Percentiles rank a stretch among this genome's conserved stretches.
Evolutionary conservation across 1,139 yeast species (phyloP).

Genomic region (Kodamaea sp.): DNA sequence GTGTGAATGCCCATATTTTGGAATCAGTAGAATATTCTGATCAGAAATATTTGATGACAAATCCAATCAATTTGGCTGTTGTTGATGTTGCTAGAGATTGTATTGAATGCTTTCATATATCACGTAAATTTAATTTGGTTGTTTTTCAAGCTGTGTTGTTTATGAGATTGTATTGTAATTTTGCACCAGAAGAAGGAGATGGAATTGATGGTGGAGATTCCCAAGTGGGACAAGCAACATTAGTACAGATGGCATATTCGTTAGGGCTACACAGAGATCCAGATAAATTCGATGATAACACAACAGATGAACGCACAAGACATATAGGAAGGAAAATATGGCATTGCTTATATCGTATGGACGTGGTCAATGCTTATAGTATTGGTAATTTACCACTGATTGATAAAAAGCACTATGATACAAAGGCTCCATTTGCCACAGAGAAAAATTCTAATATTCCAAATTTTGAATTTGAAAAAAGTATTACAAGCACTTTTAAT

Average conservation of each 20-base stretch:
- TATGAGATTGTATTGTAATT: constrained; percentile 42
- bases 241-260: constrained; percentile 47
- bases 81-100: constrained; percentile 30
- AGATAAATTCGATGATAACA: constrained; percentile 26
- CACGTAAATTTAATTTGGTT: constrained; percentile 22
- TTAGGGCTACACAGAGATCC: constrained; percentile 56
- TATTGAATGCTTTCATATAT: constrained; percentile 24
- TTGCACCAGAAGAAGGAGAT: constrained; percentile 52
- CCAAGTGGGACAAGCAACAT: constrained; percentile 40
- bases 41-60: constrained; percentile 23
- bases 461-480: constrained; percentile 16
- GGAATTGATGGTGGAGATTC: constrained; percentile 48
- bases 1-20: constrained; percentile 15
- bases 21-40: constrained; percentile 11
- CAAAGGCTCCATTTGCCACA: constrained; percentile 18
- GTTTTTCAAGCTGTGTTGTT: constrained; percentile 34
- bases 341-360: constrained; percentile 38
- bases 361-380: constrained; percentile 23
- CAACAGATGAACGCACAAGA: constrained; percentile 25
- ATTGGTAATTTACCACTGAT: constrained; percentile 37
- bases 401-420: constrained; percentile 12
- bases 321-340: constrained; percentile 51
- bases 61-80: constrained; percentile 27
- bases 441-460: constrained; percentile 5
- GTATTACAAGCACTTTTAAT: constrained; percentile 10